Evolutionary conservation across 1,139 yeast species (phyloP), one percentile per base, ranked within the genome.

Genomic region (Scheffersomyces parashehatae): DNA sequence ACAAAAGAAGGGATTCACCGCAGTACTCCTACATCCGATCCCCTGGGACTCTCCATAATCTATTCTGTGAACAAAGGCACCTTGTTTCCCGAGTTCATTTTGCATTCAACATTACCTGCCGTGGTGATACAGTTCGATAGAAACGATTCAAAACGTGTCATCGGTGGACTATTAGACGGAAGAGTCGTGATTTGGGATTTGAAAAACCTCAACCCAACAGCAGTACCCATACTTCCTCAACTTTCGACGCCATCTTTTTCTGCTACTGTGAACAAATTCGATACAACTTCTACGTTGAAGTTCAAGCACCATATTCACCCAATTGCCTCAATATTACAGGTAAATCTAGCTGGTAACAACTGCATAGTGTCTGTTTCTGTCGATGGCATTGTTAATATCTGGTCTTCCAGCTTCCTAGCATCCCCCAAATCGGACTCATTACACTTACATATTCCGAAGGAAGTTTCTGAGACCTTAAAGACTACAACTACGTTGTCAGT

Each of bases 21-120:
- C 6, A 7, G 11, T 10, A 15, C 9, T 5, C n/a, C 5, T 7
- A 14, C 13, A n/a, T 28, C 15, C 12, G 35, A 31, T 12, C 32
- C 20, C 9, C 38, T 20, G 20, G 14, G 36, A 1, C 31, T 36
- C 10, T 10, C 14, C 4, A 36, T 26, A 6, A 16, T 14, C 32
- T 28, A 28, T 12, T 28, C 24, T 2, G 16, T 36, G 12, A 26
- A 15, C 8, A 11, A 15, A 24, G 16, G 16, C 15, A 31, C 35
- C 8, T 20, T 56, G 4, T 52, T 62, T 29, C 83, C 86, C 0
- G 87, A 82, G 51, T 75, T 66, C 54, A 69, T 72, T 34, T 70
- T 83, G 39, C 64, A 68, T 14, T 57, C 68, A 44, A 46, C 66
- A 4, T 56, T 74, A 1, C 65, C 82, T 0, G 74, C 79, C 9